A percentile compares a stretch with the other conserved stretches of the same genome.
Conservation (phyloP, 352 stramenopile genomes). For the Phytophthora lateralis region DNA sequence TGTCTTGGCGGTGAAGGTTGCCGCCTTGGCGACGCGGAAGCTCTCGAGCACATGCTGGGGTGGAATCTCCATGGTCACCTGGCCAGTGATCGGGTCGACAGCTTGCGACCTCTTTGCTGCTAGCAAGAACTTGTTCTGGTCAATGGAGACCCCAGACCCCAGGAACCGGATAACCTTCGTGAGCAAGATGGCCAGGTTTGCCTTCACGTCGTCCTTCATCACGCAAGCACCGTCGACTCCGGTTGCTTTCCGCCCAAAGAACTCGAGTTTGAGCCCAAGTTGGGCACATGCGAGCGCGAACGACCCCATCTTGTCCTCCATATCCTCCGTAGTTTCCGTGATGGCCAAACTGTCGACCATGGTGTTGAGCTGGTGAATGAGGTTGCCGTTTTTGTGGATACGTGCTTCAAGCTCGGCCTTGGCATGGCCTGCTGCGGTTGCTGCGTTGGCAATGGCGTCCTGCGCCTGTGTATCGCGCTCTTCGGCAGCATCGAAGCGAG, state of each 20-base stretch:
- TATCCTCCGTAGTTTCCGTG: slow-evolving; percentile 55
- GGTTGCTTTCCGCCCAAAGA: slow-evolving; percentile 41
- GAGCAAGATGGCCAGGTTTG: slow-evolving; percentile 50
- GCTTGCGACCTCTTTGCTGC: slow-evolving; percentile 33
- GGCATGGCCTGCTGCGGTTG: slow-evolving; percentile 26
- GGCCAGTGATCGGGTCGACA: slow-evolving; percentile 43
- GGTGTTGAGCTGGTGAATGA: slow-evolving; percentile 71
- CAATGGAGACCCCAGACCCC: slow-evolving; percentile 56
- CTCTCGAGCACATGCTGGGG: slow-evolving; percentile 53
- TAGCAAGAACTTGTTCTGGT: slow-evolving; percentile 72
- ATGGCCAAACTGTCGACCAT: slow-evolving; percentile 68
- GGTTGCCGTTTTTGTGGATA: slow-evolving; percentile 58
- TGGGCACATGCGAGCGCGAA: slow-evolving; percentile 58
- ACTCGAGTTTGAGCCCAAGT: slow-evolving; percentile 59
- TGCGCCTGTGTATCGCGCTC: slow-evolving; percentile 37
- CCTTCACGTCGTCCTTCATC: slow-evolving; percentile 37
- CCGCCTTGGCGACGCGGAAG: slow-evolving; percentile 51
- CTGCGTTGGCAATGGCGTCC: slow-evolving; percentile 37
- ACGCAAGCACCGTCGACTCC: slow-evolving; percentile 18
- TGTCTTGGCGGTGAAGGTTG: slow-evolving; percentile 46
- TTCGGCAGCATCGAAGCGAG: slow-evolving; percentile 34
- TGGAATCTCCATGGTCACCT: slow-evolving; percentile 48
- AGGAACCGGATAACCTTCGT: slow-evolving; percentile 66
- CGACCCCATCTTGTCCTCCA: slow-evolving; percentile 61
- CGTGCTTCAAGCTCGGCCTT: slow-evolving; percentile 45